Percentiles rank a stretch among this genome's conserved stretches.
These are phyloP conservation scores for Ceratobasidium sp. DNA, from an alignment of 1,284 basidiomycete species.

Conservation along the genomic window DNA sequence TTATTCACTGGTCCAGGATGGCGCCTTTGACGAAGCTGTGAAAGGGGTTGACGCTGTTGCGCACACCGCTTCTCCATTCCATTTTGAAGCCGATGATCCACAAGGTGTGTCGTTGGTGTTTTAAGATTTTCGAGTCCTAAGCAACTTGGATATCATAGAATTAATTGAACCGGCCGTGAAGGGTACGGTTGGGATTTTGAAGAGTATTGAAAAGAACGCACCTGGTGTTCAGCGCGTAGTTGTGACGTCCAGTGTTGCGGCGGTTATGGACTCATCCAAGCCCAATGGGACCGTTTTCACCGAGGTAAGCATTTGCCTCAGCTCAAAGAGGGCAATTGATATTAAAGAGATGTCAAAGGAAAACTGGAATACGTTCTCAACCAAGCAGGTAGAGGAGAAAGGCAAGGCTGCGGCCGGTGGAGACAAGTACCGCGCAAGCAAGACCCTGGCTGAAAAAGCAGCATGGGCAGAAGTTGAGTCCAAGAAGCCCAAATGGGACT, in stretches of 20 bases:
- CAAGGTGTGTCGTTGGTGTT: constrained; percentile 38
- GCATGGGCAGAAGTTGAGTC: constrained; percentile 63
- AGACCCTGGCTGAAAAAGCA: constrained; percentile 66
- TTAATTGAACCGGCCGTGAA: constrained; percentile 54
- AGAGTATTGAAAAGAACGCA: constrained; percentile 52
- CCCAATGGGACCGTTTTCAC: constrained; percentile 36
- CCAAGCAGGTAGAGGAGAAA: constrained; percentile 35
- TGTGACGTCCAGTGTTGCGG: constrained; percentile 48
- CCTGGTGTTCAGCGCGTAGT: constrained; percentile 48
- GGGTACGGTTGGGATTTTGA: constrained; percentile 54
- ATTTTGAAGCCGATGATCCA: constrained; percentile 47
- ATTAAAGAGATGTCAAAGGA: not conserved
- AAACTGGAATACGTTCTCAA: constrained; percentile 44
- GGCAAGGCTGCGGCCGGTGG: constrained; percentile 30
- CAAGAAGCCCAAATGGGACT: constrained; percentile 62
- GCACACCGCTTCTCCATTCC: constrained; percentile 48
- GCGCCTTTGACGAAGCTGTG: constrained; percentile 51
- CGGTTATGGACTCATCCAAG: constrained; percentile 45
- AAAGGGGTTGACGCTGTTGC: constrained; percentile 53
- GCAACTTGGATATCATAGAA: constrained; percentile 41
- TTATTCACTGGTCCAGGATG: constrained; percentile 36
- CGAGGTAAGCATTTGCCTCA: not conserved
- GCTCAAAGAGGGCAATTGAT: too few relatives aligned
- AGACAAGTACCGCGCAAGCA: constrained; percentile 53
- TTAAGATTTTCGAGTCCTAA: not conserved